Evolutionary conservation across 306 rosid genomes (phyloP), one percentile per base, ranked within the genome.

Genomic region (Abrus pulchellus): DNA sequence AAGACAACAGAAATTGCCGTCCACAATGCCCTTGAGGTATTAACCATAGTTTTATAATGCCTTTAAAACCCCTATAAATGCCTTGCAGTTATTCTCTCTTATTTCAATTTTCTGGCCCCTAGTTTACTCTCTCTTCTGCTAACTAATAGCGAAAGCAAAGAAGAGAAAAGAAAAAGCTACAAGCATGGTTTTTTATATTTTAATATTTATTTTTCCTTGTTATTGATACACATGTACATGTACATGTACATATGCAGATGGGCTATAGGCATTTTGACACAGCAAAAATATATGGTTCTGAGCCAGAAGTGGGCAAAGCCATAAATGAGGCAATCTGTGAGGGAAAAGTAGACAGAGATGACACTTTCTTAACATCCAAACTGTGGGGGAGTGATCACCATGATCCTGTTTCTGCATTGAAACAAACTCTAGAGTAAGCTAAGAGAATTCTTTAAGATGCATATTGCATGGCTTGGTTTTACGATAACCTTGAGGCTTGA

Each of bases 341-440:
- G 27, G 80, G 86, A 74, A 68, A 48, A 47, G 68, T 91, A 3
- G 82, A 83, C 5, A 89, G 99, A 71, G 85, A 89, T 28, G 94
- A 90, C 76, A 80, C 93, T 63, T 94, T 92, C 86, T 83, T 94
- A 54, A 94, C 97, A 30, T 92, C 99, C 0, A 94, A 94, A 76
- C 84, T 94, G 5, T 94, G 99, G 99, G 91, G 97, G 3, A 90
- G 94, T 73, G 94, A 92, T 82, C 99, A 94, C 84, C 94, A 94
- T 80, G 94, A 94, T 77, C 98, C 98, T 81, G 89, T 94, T 80
- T 90, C 92, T 43, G 98, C 92, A 29, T 87, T 92, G 66, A 86
- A 83, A 36, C 87, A 70, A 72, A 91, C 97, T 75, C 83, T 94
- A 40, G 36, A 81, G 98, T 93, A 91, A 83, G 82, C 28, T 52